Conservation (phyloP, 257 asterid species). For the Solanum arcanum region DNA sequence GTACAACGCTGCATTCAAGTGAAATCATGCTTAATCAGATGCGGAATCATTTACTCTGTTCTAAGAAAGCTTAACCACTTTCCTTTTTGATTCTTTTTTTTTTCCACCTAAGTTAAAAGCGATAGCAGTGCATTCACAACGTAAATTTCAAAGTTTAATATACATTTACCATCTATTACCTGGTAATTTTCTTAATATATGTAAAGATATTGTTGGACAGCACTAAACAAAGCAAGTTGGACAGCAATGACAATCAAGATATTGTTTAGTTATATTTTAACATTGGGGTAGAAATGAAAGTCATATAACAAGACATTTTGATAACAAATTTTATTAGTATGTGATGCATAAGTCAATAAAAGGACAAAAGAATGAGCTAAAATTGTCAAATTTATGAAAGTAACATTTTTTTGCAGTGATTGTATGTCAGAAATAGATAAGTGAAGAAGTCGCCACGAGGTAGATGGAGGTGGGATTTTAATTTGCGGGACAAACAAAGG, state of each 20-base stretch:
- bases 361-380: background rate
- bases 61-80: background rate
- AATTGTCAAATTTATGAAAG: background rate
- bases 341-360: background rate
- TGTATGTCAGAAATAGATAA: background rate
- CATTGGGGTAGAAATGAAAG: background rate
- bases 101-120: background rate
- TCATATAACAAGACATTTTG: background rate
- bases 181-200: no score
- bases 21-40: constrained; percentile 1
- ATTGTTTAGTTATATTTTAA: background rate
- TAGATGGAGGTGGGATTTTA: background rate
- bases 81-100: background rate
- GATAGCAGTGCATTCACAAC: background rate
- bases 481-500: background rate
- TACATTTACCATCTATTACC: background rate
- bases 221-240: background rate
- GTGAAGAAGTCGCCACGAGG: background rate
- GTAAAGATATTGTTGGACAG: no score
- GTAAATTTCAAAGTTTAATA: background rate
- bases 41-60: background rate
- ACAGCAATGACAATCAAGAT: background rate
- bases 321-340: background rate
- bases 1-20: background rate
- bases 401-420: background rate